Percentiles rank a stretch among this genome's conserved stretches.
phyloP scores from a whole-genome alignment of 2,329 filamentous ascomycete genomes.

The Paracamarosporium sp. region DNA sequence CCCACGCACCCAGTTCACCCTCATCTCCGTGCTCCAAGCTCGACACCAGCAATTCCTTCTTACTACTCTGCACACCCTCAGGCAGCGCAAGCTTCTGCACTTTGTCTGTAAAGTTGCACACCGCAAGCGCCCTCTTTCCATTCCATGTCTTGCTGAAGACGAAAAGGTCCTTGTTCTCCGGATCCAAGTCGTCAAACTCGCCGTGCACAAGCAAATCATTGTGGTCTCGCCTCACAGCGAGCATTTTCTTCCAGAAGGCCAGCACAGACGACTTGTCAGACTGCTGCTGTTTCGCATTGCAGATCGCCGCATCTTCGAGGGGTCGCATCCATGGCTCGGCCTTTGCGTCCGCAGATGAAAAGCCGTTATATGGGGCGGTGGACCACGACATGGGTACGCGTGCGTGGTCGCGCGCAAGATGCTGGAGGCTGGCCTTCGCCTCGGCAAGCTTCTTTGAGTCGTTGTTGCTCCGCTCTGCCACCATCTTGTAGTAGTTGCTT shows the following conservation, averaged over 20 bases:
- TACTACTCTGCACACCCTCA: constrained; percentile 32
- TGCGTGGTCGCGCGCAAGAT: constrained; percentile 69
- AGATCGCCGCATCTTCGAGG: constrained; percentile 59
- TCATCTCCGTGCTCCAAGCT: constrained; percentile 25
- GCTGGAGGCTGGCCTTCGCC: constrained; percentile 61
- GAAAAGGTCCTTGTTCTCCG: constrained; percentile 65
- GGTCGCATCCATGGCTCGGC: constrained; percentile 67
- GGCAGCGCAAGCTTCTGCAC: constrained; percentile 43
- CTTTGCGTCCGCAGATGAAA: constrained; percentile 55
- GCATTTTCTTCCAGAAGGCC: constrained; percentile 66
- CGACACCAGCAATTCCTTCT: constrained; percentile 34
- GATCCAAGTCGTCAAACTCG: constrained; percentile 60
- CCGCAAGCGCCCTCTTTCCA: constrained; percentile 33
- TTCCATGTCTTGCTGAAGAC: constrained; percentile 45
- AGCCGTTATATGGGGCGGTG: constrained; percentile 63
- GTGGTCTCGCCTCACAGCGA: constrained; percentile 63
- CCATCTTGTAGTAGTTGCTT: constrained; percentile 58
- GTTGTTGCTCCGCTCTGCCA: constrained; percentile 29
- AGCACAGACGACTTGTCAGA: constrained; percentile 56
- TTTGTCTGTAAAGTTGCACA: constrained; percentile 45
- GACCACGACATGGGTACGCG: constrained; percentile 75
- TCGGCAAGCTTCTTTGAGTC: constrained; percentile 50
- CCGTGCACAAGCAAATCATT: constrained; percentile 68
- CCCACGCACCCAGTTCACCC: constrained; percentile 30
- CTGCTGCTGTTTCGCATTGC: constrained; percentile 66